Evolutionary conservation across 202 grass and related monocot species (phyloP).

Genomic region (Panicum virgatum): DNA sequence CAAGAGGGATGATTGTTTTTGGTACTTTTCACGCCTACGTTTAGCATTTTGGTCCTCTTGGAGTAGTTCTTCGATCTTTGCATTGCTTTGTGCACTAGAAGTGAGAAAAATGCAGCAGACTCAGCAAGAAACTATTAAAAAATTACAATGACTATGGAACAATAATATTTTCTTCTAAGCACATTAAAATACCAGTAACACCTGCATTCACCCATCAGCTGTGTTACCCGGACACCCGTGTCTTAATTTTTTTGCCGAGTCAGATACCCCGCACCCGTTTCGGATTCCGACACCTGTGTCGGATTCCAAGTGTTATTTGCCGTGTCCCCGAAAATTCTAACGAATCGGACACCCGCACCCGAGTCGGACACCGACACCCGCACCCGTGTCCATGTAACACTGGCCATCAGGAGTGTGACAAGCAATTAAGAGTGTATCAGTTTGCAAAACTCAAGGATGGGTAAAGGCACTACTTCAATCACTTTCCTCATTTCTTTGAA

Average conservation of each 20-base stretch:
- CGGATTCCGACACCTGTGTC: too few relatives aligned
- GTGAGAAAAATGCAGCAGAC: constrained; percentile 1
- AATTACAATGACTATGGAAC: background rate
- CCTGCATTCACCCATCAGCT: background rate
- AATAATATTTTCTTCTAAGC: background rate
- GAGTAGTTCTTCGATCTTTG: constrained; percentile 92
- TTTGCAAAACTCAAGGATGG: constrained; percentile 1
- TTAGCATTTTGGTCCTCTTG: constrained; percentile 96
- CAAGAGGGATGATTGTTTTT: constrained; percentile 92
- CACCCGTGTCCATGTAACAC: too few relatives aligned
- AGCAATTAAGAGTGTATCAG: background rate
- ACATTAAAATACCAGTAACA: background rate
- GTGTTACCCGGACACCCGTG: too few relatives aligned
- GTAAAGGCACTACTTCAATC: background rate
- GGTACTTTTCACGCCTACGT: constrained; percentile 67
- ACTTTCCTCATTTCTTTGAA: background rate
- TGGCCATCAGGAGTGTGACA: background rate
- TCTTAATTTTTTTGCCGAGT: too few relatives aligned
- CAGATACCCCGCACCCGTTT: too few relatives aligned
- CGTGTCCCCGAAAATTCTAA: too few relatives aligned
- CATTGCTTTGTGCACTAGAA: constrained; percentile 74
- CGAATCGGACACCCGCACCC: too few relatives aligned
- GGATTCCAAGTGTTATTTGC: too few relatives aligned
- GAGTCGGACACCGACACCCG: too few relatives aligned
- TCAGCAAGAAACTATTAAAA: constrained; percentile 29